phyloP scores from a whole-genome alignment of 192 early-diverging fungal species.

The Paraglomus brasilianum region DNA sequence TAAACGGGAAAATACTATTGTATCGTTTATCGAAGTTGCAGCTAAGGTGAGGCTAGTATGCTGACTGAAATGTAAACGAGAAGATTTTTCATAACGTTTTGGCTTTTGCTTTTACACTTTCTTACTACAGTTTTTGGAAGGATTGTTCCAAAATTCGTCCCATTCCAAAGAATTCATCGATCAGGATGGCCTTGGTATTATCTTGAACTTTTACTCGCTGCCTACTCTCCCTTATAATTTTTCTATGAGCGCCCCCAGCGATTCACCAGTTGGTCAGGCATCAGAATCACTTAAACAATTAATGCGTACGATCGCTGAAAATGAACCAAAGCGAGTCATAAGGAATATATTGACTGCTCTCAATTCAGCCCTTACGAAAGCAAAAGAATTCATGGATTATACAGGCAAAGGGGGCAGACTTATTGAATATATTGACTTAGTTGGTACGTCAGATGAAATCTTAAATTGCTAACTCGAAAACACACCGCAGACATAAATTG shows the following conservation, averaged over 20 bases:
- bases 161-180: constrained; percentile 77
- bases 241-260: constrained; percentile 39
- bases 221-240: constrained; percentile 76
- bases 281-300: constrained; percentile 71
- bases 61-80: background rate
- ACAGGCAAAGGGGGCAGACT: constrained; percentile 41
- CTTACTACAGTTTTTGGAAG: constrained; percentile 71
- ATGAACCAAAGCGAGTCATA: constrained; percentile 55
- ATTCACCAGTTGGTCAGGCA: constrained; percentile 31
- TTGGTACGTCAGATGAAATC: constrained; percentile 41
- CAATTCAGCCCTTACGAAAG: constrained; percentile 42
- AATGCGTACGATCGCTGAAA: constrained; percentile 68
- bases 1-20: constrained; percentile 52
- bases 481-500: background rate
- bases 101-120: background rate
- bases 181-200: constrained; percentile 54
- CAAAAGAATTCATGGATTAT: constrained; percentile 48
- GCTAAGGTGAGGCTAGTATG: constrained; percentile 50
- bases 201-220: constrained; percentile 64
- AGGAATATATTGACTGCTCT: constrained; percentile 54
- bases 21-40: constrained; percentile 63
- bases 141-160: constrained; percentile 74
- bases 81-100: background rate
- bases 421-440: constrained; percentile 60
- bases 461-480: constrained; percentile 18